These are phyloP conservation scores for Beauveria bassiana DNA, from an alignment of 2,329 filamentous ascomycete genomes.

Conservation along the genomic window DNA sequence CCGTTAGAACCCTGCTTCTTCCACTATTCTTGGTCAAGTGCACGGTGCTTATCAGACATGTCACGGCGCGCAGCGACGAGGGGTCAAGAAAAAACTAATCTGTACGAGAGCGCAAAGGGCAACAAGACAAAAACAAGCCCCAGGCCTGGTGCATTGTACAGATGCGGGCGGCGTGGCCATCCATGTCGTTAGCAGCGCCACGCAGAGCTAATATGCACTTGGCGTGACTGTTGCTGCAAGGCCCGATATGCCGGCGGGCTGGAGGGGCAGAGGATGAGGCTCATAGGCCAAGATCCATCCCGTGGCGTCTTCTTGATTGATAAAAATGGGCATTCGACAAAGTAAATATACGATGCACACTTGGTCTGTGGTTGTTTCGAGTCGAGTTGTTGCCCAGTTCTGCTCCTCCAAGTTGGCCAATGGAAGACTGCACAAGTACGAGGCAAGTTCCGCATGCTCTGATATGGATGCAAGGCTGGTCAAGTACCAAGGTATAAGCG, in stretches of 20 bases:
- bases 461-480: no score
- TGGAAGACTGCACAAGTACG: neutral
- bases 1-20: no score
- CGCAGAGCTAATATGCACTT: neutral
- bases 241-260: neutral
- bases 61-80: no score
- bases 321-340: no score
- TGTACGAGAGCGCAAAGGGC: neutral
- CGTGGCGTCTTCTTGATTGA: neutral
- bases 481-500: neutral
- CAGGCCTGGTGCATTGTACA: neutral
- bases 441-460: neutral
- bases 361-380: neutral
- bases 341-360: neutral
- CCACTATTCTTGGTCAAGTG: no score
- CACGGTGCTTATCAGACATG: no score
- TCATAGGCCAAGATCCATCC: neutral
- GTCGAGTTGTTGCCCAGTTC: neutral
- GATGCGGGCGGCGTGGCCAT: neutral
- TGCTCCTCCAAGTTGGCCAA: neutral
- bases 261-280: neutral
- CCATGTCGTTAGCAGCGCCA: constrained; percentile 6
- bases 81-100: no score
- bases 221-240: neutral
- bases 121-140: neutral